Base-by-base conservation (phyloP, 164 flowering plant genomes). In the Akebia trifoliata region DNA sequence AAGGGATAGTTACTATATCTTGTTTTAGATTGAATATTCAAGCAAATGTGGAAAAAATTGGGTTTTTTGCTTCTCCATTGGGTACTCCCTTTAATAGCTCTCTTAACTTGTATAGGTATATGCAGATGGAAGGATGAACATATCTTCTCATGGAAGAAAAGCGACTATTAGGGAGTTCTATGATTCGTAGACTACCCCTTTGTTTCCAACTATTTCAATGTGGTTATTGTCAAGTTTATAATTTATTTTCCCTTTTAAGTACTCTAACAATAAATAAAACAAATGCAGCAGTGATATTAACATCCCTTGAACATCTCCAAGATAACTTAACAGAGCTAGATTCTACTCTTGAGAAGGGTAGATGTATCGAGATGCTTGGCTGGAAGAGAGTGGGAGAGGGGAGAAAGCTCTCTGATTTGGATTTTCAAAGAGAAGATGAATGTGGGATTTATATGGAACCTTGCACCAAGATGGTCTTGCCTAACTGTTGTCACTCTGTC, bases 401-500 rank as follows among this genome's bases (percentile, higher is more conserved):
- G 54, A 62, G 38, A 11, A 64, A 64, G 34, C 54, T 70, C 20
- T 29, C 69, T 12, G 77, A 69, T 44, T 22, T 71, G 36, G 93
- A 90, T 44, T 60, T 73, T 42, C 89, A 92, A 49, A 81, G 89
- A 71, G 96, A 89, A 70, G 81, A 82, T 44, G 96, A 89, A 64
- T 89, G 96, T 74, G 96, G 91, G 32, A 86, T 89, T 60, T 89
- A 94, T 72, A 64, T 89, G 67, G 94, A 86, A 59, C 67, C 76
- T 11, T 81, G 95, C 71, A 67, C 86, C 57, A 92, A 89, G 72
- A 76, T 92, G 72, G 95, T 92, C 57, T 73, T 87, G 77, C 98
- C 98, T 37, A 81, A 74, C 57, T 92, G 97, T 74, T 85, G 86
- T 55, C 98, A 92, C 68, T 75, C 87, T 12, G 96, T 92, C 95